phyloP scores from a whole-genome alignment of 2,329 filamentous ascomycete genomes.

The Aspergillus neoniger region DNA sequence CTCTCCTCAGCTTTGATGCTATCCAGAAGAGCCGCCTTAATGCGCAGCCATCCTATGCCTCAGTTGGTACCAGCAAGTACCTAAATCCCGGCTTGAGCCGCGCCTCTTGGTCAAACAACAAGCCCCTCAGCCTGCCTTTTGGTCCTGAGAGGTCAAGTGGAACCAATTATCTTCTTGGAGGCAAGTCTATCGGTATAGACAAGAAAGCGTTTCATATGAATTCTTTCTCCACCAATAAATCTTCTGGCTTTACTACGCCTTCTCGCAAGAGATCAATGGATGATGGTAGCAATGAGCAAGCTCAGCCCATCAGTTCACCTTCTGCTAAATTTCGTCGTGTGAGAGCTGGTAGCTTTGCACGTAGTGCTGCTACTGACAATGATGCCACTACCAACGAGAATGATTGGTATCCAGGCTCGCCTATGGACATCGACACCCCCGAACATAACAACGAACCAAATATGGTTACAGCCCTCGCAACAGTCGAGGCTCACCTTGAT shows the following conservation, averaged over 20 bases:
- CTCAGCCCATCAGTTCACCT: not conserved
- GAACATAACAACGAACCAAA: not conserved
- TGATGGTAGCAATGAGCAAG: not conserved
- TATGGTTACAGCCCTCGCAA: not conserved
- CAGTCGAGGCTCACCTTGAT: not conserved
- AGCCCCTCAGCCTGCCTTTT: not conserved
- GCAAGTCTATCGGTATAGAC: not conserved
- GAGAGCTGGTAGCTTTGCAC: slow-evolving; percentile 1
- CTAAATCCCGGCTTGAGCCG: not conserved
- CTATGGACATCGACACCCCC: not conserved
- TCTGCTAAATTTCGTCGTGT: slow-evolving; percentile 20
- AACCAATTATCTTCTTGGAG: not conserved
- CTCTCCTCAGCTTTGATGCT: not conserved
- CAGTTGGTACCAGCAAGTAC: not conserved
- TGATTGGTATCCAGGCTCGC: not conserved
- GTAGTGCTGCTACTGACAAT: not conserved
- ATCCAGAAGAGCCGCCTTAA: no score
- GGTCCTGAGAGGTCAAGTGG: not conserved
- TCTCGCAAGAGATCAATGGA: slow-evolving; percentile 20
- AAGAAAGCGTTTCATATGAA: not conserved
- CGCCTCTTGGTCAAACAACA: not conserved
- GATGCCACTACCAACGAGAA: not conserved
- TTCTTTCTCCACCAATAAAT: not conserved
- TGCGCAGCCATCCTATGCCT: not conserved
- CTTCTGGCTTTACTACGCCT: not conserved